Conservation (phyloP, 306 rosid genomes). For the Begonia loranthoides region DNA sequence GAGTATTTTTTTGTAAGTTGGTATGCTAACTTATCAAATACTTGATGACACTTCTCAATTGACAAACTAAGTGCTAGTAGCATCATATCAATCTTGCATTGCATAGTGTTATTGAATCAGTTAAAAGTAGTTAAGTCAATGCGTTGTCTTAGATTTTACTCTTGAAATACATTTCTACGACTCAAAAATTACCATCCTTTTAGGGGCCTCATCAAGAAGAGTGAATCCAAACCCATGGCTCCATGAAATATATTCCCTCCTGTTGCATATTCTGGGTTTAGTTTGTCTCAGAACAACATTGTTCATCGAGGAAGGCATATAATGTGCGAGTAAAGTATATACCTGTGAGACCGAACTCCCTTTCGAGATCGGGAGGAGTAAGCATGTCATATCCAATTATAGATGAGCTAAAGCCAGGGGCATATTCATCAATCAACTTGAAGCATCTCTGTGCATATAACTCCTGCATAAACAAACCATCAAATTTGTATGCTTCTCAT, state of each 20-base stretch:
- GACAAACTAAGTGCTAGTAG: too few species aligned
- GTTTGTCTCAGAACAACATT: background rate
- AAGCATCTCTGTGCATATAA: conserved; percentile 63
- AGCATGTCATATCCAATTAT: conserved; percentile 75
- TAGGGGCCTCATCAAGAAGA: conserved; percentile 70
- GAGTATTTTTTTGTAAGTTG: too few species aligned
- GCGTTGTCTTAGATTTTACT: too few species aligned
- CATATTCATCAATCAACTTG: conserved; percentile 71
- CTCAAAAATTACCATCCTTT: conserved; percentile 56
- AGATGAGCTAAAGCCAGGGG: conserved; percentile 78
- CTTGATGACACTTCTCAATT: too few species aligned
- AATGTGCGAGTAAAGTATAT: conserved; percentile 1
- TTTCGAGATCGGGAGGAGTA: conserved; percentile 94
- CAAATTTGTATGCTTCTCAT: too few species aligned
- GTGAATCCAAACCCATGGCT: conserved; percentile 90
- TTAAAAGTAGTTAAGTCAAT: too few species aligned
- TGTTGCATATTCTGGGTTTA: conserved; percentile 8
- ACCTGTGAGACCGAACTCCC: conserved; percentile 91
- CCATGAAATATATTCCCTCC: conserved; percentile 93
- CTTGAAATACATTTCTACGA: background rate
- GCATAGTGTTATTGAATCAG: too few species aligned
- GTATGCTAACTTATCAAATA: too few species aligned
- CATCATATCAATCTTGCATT: too few species aligned
- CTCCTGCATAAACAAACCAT: conserved; percentile 32
- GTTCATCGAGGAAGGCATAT: background rate